phyloP scores from a whole-genome alignment of 306 rosid species.

The Inga laurina region DNA sequence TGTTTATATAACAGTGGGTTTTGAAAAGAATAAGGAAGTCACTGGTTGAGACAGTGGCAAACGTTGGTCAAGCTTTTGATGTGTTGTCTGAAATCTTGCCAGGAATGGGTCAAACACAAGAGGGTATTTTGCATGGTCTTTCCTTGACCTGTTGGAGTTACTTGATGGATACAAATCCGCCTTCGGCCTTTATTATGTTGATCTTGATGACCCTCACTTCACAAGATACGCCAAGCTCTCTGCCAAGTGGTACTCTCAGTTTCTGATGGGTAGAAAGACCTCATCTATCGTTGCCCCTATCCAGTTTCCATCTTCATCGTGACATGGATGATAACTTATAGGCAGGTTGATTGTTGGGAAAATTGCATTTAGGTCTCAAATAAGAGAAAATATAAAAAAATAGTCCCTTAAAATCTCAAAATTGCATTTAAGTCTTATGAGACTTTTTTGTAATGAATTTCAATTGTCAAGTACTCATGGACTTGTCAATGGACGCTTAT shows the following conservation, averaged over 20 bases:
- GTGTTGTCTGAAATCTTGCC: neutral
- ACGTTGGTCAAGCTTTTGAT: neutral
- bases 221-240: slow-evolving; percentile 36
- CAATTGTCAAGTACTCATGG: too few species aligned
- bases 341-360: neutral
- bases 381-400: too few species aligned
- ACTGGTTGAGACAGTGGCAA: neutral
- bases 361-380: too few species aligned
- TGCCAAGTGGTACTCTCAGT: slow-evolving; percentile 31
- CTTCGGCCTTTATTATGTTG: slow-evolving; percentile 31
- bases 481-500: too few species aligned
- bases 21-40: neutral
- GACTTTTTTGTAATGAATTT: too few species aligned
- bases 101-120: slow-evolving; percentile 32
- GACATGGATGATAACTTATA: neutral
- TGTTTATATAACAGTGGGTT: neutral
- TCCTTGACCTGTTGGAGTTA: slow-evolving; percentile 30
- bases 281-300: neutral
- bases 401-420: too few species aligned
- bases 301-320: neutral
- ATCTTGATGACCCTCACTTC: slow-evolving; percentile 24
- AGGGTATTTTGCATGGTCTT: slow-evolving; percentile 38
- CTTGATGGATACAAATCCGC: slow-evolving; percentile 7
- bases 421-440: too few species aligned
- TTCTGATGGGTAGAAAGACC: slow-evolving; percentile 1